Evolutionary conservation across 805 yeast genomes (phyloP), one percentile per base, ranked within the genome.

Genomic region (Myxozyma udenii): DNA sequence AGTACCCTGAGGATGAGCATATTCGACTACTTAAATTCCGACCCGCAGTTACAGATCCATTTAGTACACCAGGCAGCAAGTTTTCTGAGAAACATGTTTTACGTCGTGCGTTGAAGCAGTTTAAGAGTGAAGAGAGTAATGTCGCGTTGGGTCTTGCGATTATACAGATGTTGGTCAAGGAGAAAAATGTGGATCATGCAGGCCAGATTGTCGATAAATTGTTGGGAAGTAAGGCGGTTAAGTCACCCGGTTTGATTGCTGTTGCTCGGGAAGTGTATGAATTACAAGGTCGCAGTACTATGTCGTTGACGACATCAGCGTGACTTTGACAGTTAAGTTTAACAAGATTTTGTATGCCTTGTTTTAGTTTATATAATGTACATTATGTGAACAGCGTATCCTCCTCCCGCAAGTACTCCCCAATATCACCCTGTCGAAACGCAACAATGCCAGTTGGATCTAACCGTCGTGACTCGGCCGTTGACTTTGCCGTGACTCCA

Each of bases 391-490:
- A 91, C 61, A 91, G 73, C 37, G 96, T 88, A 70, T 93, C 98
- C 75, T 93, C 98, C 65, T 93, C 98, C 78, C 98, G 89, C 66
- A 93, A 77, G 66, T 88, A 93, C 71, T 93, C 98, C 58, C 98
- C 98, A 61, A 93, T 87, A 74, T 93, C 98, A 61, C 95, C 87
- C 69, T 93, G 98, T 78, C 98, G 83, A 69, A 87, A 91, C 3
- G 95, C 95, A 14, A 91, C 96, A 46, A 93, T 90, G 22, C 84
- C 93, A 23, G 95, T 91, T 50, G 98, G 98, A 68, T 86, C 95
- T 63, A 89, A 74, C 65, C 81, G 80, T 69, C 93, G 82, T 22
- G 93, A 81, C 67, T 91, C 98, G 30, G 81, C 77, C 7, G 98
- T 89, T 28, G 95, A 83, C 70, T 87, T 90, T 30, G 98, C 90